These are phyloP conservation scores for Tolypocladium ophioglossoides DNA, from an alignment of 2,329 filamentous ascomycete species.

Conservation along the genomic window DNA sequence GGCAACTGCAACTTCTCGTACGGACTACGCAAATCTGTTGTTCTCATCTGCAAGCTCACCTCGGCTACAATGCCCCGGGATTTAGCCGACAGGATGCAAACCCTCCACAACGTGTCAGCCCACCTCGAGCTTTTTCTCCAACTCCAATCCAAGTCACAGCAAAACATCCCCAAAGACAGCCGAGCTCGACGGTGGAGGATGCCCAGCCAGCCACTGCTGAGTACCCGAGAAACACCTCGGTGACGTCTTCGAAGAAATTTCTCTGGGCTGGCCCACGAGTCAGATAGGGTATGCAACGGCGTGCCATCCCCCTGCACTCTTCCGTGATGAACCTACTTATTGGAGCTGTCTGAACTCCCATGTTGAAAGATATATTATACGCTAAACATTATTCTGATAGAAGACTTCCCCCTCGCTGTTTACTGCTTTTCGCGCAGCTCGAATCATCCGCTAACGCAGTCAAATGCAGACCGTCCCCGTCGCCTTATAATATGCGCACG, in stretches of 20 bases:
- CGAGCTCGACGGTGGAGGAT: background rate
- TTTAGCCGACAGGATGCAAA: background rate
- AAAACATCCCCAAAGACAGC: background rate
- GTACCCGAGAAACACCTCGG: background rate
- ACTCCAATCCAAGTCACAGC: background rate
- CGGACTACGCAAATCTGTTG: too few relatives aligned
- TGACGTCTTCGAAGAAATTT: background rate
- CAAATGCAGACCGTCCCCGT: background rate
- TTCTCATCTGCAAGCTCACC: too few relatives aligned
- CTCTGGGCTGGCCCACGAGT: background rate
- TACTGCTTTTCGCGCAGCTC: background rate
- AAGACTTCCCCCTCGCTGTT: slow-evolving; percentile 1
- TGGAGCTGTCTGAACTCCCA: slow-evolving; percentile 66
- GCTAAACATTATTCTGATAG: slow-evolving; percentile 35
- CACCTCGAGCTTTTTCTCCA: background rate
- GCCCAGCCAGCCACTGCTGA: background rate
- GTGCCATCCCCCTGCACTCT: slow-evolving; percentile 3
- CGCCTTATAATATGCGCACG: slow-evolving; percentile 12
- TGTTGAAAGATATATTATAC: slow-evolving; percentile 54
- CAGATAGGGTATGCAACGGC: slow-evolving; percentile 10
- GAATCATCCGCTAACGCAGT: slow-evolving; percentile 1
- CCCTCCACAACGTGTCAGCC: background rate
- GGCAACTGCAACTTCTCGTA: too few relatives aligned
- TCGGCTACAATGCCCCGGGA: background rate
- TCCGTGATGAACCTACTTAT: slow-evolving; percentile 46